Conservation (phyloP, 495 filamentous ascomycete genomes). For the Trichoderma virens region DNA sequence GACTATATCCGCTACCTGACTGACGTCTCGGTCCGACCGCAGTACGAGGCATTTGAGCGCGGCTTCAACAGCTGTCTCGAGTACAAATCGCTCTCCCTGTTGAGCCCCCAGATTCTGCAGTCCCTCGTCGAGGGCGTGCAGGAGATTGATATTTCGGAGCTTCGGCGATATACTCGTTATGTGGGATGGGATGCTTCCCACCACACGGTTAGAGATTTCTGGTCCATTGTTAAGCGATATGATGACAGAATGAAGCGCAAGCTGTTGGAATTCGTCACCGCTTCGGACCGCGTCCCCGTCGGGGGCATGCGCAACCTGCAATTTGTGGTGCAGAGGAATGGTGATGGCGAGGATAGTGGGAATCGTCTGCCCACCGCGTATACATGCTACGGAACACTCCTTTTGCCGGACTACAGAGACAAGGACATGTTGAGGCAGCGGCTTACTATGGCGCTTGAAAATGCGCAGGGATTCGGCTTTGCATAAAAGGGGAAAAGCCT, state of each 20-base stretch:
- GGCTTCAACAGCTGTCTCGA: constrained; percentile 77
- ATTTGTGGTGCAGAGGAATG: constrained; percentile 78
- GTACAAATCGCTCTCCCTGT: constrained; percentile 58
- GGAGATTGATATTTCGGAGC: constrained; percentile 63
- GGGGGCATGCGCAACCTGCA: constrained; percentile 69
- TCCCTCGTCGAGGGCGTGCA: constrained; percentile 73
- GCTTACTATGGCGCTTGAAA: constrained; percentile 73
- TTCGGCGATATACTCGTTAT: constrained; percentile 64
- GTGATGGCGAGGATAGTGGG: constrained; percentile 44
- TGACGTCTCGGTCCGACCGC: constrained; percentile 63
- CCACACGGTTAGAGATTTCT: constrained; percentile 68
- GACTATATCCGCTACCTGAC: constrained; percentile 87
- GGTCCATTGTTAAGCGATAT: constrained; percentile 65
- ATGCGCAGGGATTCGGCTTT: constrained; percentile 88
- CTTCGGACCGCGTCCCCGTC: constrained; percentile 81
- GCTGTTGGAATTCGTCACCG: constrained; percentile 90
- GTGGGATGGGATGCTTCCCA: constrained; percentile 67
- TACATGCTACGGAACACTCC: constrained; percentile 82
- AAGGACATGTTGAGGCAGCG: constrained; percentile 63
- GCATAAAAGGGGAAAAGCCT: constrained; percentile 18
- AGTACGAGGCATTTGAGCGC: constrained; percentile 70
- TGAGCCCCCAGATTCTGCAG: constrained; percentile 63
- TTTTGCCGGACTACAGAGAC: constrained; percentile 74
- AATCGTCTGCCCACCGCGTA: constrained; percentile 66
- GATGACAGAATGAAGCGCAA: constrained; percentile 58